Conservation (phyloP, 2,329 filamentous ascomycete species). For the Cercospora sp. region DNA sequence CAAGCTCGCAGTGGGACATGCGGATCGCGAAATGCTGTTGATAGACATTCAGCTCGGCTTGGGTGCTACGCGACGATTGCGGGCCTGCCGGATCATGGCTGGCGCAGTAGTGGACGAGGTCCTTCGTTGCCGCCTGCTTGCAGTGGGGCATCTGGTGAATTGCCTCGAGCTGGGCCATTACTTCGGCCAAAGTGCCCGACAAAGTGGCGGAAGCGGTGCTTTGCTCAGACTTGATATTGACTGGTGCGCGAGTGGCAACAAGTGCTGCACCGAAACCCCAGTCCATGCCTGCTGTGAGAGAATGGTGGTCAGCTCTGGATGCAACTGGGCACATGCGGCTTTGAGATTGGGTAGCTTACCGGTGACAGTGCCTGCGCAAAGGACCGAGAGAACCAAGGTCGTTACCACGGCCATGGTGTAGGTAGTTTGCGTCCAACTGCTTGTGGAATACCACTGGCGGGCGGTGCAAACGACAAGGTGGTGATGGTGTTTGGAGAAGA, state of each 20-base stretch:
- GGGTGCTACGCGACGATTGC: conserved; percentile 24
- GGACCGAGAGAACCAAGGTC: not conserved
- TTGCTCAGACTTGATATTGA: not conserved
- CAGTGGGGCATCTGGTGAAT: conserved; percentile 5
- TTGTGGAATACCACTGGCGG: not conserved
- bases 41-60: conserved; percentile 29
- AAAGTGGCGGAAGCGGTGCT: not conserved
- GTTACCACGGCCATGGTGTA: not conserved
- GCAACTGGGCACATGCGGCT: no score
- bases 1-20: conserved; percentile 63
- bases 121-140: conserved; percentile 36
- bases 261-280: not conserved
- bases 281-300: not conserved
- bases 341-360: not conserved
- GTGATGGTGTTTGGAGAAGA: not conserved
- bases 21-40: conserved; percentile 61
- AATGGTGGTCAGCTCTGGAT: not conserved
- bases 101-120: conserved; percentile 56
- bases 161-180: not conserved
- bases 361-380: not conserved
- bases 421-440: not conserved
- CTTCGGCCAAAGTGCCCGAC: not conserved
- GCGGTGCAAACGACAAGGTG: not conserved
- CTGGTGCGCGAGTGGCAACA: not conserved
- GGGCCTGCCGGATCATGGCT: conserved; percentile 41